These are phyloP conservation scores for Globisporangium solare DNA, from an alignment of 352 stramenopile species.

Conservation along the genomic window DNA sequence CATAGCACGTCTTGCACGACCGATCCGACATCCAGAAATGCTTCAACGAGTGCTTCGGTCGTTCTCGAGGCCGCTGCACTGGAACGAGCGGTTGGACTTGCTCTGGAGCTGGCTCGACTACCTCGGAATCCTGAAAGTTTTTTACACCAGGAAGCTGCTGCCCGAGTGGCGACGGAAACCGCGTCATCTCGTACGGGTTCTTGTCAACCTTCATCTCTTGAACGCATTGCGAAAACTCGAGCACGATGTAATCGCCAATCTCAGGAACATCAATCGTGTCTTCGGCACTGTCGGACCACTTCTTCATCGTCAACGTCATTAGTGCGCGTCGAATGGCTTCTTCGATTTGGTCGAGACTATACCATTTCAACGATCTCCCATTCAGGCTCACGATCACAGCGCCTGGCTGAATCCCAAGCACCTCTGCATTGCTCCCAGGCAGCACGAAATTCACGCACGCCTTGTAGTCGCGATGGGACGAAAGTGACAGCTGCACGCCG, in stretches of 20 bases:
- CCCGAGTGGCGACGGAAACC: conserved; percentile 67
- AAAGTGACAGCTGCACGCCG: conserved; percentile 55
- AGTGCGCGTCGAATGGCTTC: conserved; percentile 32
- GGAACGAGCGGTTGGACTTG: not conserved
- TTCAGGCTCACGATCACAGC: conserved; percentile 61
- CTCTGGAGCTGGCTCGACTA: not conserved
- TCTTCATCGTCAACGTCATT: conserved; percentile 15
- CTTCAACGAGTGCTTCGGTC: conserved; percentile 63
- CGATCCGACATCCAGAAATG: conserved; percentile 90
- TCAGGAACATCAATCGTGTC: conserved; percentile 26
- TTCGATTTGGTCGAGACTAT: conserved; percentile 49
- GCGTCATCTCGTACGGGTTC: conserved; percentile 62
- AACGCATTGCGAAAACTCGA: conserved; percentile 63
- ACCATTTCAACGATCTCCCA: conserved; percentile 40
- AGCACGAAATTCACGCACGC: conserved; percentile 65
- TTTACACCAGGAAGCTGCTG: conserved; percentile 60
- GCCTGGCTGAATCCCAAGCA: conserved; percentile 39
- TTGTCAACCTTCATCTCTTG: conserved; percentile 65
- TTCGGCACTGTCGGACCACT: conserved; percentile 1
- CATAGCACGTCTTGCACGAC: conserved; percentile 77
- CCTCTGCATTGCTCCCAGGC: conserved; percentile 40
- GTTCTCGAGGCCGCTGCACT: conserved; percentile 27
- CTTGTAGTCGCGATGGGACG: conserved; percentile 53
- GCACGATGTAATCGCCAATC: conserved; percentile 23
- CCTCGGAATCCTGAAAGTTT: conserved; percentile 29